These are phyloP conservation scores for Penicillium sp. DNA, from an alignment of 2,329 filamentous ascomycete genomes.

Conservation along the genomic window DNA sequence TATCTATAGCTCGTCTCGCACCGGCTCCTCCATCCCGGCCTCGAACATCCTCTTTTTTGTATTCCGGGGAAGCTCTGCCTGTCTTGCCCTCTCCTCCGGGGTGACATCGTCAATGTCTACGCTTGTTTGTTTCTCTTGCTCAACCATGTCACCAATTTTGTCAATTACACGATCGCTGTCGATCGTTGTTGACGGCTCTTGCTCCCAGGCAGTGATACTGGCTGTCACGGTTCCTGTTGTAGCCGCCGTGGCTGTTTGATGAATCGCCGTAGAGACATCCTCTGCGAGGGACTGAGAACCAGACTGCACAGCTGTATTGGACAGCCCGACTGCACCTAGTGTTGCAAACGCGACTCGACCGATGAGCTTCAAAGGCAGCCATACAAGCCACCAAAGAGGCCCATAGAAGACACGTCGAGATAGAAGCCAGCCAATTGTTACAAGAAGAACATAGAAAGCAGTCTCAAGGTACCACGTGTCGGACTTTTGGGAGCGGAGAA, in stretches of 20 bases:
- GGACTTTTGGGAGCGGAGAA: constrained; percentile 86
- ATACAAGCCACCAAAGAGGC: constrained; percentile 84
- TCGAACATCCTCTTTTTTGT: constrained; percentile 53
- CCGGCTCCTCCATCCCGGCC: constrained; percentile 30
- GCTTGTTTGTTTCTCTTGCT: constrained; percentile 27
- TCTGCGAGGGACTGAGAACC: constrained; percentile 21
- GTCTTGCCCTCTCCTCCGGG: constrained; percentile 36
- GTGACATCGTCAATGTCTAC: constrained; percentile 37
- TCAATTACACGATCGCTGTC: constrained; percentile 43
- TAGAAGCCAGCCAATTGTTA: constrained; percentile 79
- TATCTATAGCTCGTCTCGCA: constrained; percentile 42
- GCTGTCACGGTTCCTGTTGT: constrained; percentile 14
- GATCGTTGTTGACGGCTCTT: constrained; percentile 20
- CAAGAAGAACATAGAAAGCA: constrained; percentile 76
- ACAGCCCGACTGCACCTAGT: constrained; percentile 52
- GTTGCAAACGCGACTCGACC: constrained; percentile 61
- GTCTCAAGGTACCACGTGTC: constrained; percentile 98
- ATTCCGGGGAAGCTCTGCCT: constrained; percentile 45
- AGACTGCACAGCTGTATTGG: constrained; percentile 29
- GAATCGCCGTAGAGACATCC: constrained; percentile 23
- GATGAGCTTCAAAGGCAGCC: constrained; percentile 71
- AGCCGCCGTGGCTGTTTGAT: constrained; percentile 23
- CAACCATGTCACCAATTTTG: constrained; percentile 43
- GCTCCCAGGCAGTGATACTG: constrained; percentile 22
- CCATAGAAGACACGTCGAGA: constrained; percentile 85